phyloP scores from a whole-genome alignment of 2,329 filamentous ascomycete species.

The Colletotrichum cordylinicola region DNA sequence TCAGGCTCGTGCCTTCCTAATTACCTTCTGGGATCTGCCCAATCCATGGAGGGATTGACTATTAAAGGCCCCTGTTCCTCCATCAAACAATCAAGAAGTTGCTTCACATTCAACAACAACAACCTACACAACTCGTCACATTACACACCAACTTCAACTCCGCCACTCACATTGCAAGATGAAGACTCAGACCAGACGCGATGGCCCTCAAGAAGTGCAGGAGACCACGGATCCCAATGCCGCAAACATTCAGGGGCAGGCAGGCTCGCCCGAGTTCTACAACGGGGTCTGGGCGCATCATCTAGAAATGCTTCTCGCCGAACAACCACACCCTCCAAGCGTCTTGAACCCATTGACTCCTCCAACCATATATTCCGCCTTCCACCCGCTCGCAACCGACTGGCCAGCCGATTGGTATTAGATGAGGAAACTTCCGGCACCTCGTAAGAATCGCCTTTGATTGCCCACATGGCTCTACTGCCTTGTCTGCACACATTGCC shows the following conservation, averaged over 20 bases:
- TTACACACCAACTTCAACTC: not conserved
- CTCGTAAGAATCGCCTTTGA: not conserved
- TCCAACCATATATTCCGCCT: not conserved
- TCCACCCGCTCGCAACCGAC: not conserved
- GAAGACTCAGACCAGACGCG: not conserved
- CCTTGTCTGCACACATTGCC: not conserved
- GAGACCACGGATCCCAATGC: not conserved
- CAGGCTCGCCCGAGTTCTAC: not conserved
- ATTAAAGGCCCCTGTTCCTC: not conserved
- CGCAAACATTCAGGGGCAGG: not conserved
- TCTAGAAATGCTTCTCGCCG: not conserved
- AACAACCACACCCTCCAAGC: not conserved
- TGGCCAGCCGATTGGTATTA: not conserved
- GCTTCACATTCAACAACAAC: not conserved
- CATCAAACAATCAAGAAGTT: not conserved
- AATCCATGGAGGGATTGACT: not conserved
- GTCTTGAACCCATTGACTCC: not conserved
- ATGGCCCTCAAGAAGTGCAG: not conserved
- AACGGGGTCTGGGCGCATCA: not conserved
- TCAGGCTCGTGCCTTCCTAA: not conserved
- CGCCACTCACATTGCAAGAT: not conserved
- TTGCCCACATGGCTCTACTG: not conserved
- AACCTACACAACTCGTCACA: not conserved
- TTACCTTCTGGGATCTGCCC: not conserved
- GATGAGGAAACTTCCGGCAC: not conserved